phyloP scores from a whole-genome alignment of 805 yeast species.

The Candida manassasensis region DNA sequence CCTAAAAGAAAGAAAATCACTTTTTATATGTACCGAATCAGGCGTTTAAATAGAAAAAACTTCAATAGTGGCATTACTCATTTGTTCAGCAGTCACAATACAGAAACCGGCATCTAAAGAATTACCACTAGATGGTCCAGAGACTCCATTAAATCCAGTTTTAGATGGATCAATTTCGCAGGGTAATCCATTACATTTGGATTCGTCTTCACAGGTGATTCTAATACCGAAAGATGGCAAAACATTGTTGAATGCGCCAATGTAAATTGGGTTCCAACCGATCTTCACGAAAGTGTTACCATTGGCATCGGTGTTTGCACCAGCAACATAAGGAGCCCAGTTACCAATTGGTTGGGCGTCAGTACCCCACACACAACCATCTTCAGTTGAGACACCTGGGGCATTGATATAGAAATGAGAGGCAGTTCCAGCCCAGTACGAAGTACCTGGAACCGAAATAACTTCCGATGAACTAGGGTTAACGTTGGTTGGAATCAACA shows the following conservation, averaged over 20 bases:
- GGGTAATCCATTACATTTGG: slow-evolving; percentile 68
- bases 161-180: slow-evolving; percentile 77
- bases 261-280: slow-evolving; percentile 87
- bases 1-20: too few species aligned
- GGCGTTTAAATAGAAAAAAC: slow-evolving; percentile 49
- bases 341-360: slow-evolving; percentile 67
- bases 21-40: too few species aligned
- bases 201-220: slow-evolving; percentile 66
- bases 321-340: slow-evolving; percentile 94
- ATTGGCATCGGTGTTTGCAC: slow-evolving; percentile 70
- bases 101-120: slow-evolving; percentile 67
- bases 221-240: slow-evolving; percentile 68
- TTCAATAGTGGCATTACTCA: slow-evolving; percentile 65
- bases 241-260: slow-evolving; percentile 54
- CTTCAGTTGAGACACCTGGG: slow-evolving; percentile 71
- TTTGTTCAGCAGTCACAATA: slow-evolving; percentile 69
- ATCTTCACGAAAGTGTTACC: slow-evolving; percentile 77
- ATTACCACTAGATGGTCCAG: slow-evolving; percentile 40
- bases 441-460: slow-evolving; percentile 80
- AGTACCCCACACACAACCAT: slow-evolving; percentile 85
- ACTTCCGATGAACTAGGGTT: slow-evolving; percentile 43
- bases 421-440: slow-evolving; percentile 82
- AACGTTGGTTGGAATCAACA: slow-evolving; percentile 81
- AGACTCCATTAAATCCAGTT: slow-evolving; percentile 53
- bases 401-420: slow-evolving; percentile 83